Percentiles rank a stretch among this genome's conserved stretches.
phyloP scores from a whole-genome alignment of 495 filamentous ascomycete species.

The Penicillium turbatum region DNA sequence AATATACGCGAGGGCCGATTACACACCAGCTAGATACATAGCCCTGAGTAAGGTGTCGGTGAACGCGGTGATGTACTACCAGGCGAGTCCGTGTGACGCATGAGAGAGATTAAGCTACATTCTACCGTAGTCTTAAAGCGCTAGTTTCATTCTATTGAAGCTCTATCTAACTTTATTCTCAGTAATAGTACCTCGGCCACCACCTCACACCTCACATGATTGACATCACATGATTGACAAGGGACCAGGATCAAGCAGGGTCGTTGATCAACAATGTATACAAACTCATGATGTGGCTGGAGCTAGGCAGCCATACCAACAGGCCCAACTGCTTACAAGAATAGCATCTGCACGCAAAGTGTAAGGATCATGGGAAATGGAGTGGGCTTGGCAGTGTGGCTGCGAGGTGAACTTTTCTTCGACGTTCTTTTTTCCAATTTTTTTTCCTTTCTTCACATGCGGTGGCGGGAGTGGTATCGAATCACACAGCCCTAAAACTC shows the following conservation, averaged over 20 bases:
- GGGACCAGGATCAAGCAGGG: too few species aligned
- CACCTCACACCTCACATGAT: too few species aligned
- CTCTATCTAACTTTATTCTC: neutral
- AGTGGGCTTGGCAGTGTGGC: slow-evolving; percentile 9
- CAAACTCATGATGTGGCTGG: neutral
- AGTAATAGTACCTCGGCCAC: neutral
- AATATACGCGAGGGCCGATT: too few species aligned
- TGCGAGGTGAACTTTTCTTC: neutral
- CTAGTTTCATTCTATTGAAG: neutral
- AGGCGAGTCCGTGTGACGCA: neutral
- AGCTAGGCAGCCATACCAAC: neutral
- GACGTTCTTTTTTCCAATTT: neutral
- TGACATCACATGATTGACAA: too few species aligned
- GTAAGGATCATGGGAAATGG: neutral
- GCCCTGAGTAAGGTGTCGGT: neutral
- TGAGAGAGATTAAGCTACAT: neutral
- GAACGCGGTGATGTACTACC: neutral
- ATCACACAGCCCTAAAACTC: neutral
- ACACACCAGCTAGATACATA: neutral
- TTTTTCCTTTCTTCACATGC: slow-evolving; percentile 10
- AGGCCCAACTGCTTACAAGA: neutral
- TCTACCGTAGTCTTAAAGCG: neutral
- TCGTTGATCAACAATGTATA: too few species aligned
- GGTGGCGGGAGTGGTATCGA: slow-evolving; percentile 3
- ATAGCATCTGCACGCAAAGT: neutral